phyloP scores from a whole-genome alignment of 805 yeast genomes.

The Scheffersomyces stipitis region DNA sequence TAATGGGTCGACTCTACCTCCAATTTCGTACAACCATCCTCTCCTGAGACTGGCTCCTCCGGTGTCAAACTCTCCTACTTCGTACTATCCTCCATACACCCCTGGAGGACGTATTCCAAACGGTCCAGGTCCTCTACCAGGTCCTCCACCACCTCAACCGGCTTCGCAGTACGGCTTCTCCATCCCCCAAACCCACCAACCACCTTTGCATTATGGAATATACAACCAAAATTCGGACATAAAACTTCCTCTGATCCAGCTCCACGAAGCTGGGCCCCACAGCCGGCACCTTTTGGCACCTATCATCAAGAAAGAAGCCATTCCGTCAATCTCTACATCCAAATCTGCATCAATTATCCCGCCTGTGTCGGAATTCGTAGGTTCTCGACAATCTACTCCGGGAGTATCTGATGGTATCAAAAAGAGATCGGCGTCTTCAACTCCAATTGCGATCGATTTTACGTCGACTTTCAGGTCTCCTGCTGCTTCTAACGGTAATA shows the following conservation, averaged over 20 bases:
- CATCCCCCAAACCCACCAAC: constrained; percentile 1
- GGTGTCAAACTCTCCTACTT: constrained; percentile 6
- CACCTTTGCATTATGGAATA: background rate
- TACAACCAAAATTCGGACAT: constrained; percentile 3
- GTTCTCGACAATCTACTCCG: background rate
- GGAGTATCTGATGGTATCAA: background rate
- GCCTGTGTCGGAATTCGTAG: constrained; percentile 1
- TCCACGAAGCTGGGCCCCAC: background rate
- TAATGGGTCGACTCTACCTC: constrained; percentile 5
- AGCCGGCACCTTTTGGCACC: constrained; percentile 1
- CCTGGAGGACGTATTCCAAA: constrained; percentile 38
- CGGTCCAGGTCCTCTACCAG: constrained; percentile 45
- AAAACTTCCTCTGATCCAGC: constrained; percentile 13
- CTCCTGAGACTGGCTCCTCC: constrained; percentile 2
- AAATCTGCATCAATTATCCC: background rate
- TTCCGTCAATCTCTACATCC: background rate
- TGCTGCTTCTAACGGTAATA: background rate
- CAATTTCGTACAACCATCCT: constrained; percentile 3
- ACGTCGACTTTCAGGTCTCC: constrained; percentile 17
- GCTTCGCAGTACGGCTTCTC: constrained; percentile 3
- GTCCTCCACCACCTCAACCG: constrained; percentile 33
- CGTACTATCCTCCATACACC: constrained; percentile 33
- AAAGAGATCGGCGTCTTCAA: background rate
- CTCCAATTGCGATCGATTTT: constrained; percentile 29
- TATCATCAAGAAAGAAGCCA: constrained; percentile 2